Conservation (phyloP, 2,329 filamentous ascomycete species). For the Alternaria gaisen region DNA sequence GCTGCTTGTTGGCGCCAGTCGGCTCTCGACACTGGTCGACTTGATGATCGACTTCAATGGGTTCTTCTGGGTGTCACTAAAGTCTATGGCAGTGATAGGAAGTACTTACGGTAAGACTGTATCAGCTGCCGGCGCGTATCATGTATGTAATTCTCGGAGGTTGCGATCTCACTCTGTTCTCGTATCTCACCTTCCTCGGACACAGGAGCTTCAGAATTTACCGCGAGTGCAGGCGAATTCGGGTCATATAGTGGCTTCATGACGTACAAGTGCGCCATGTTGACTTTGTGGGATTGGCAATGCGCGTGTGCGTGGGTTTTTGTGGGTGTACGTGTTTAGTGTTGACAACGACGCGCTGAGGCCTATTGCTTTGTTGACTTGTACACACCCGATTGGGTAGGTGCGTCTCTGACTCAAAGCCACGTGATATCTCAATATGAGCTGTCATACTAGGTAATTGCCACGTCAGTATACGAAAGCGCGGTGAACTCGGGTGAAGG, state of each 20-base stretch:
- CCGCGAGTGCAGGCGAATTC: background rate
- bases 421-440: background rate
- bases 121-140: background rate
- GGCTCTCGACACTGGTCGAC: background rate
- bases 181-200: background rate
- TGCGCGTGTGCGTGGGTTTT: background rate
- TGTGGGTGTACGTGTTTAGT: background rate
- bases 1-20: background rate
- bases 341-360: background rate
- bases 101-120: background rate
- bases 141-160: background rate
- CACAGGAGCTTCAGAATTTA: background rate
- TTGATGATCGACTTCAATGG: background rate
- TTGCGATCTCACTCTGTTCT: background rate
- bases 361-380: background rate
- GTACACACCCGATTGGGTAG: background rate
- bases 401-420: background rate
- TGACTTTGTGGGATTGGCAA: background rate
- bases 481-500: background rate
- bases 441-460: background rate
- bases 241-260: background rate
- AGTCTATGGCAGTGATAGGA: background rate
- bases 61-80: background rate
- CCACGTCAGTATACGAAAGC: background rate
- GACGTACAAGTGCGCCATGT: background rate